Evolutionary conservation across 257 asterid genomes (phyloP).

Genomic region (Echites panduratus): DNA sequence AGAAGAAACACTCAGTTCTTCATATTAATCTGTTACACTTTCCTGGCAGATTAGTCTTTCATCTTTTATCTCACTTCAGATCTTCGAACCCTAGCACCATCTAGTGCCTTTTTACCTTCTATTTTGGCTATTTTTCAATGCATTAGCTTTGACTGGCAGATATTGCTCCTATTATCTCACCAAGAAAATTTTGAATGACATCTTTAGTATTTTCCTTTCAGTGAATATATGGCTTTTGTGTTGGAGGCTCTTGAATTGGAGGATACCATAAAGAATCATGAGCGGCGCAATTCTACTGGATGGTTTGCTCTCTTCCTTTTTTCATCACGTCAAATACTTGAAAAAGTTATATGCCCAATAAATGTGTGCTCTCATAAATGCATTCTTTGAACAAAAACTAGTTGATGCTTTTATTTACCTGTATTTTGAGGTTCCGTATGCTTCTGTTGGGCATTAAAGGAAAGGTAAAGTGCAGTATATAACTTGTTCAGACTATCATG

Average conservation of each 20-base stretch:
- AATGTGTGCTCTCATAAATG: not conserved
- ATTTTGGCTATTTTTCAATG: not conserved
- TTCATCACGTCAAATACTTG: slow-evolving; percentile 15
- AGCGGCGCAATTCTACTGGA: slow-evolving; percentile 75
- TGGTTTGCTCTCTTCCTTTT: slow-evolving; percentile 52
- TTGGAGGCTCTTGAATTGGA: slow-evolving; percentile 97
- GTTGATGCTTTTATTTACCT: not conserved
- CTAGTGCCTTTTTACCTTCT: not conserved
- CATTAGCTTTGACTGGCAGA: not conserved
- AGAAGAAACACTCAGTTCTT: not conserved
- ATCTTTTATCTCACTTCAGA: not conserved
- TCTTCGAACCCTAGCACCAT: not conserved
- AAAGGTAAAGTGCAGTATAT: not conserved
- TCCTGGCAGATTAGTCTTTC: not conserved
- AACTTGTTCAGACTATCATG: slow-evolving; percentile 5
- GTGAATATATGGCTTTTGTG: slow-evolving; percentile 87
- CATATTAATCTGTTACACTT: not conserved
- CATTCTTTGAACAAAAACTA: slow-evolving; percentile 11
- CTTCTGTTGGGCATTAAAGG: not conserved
- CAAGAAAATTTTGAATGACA: not conserved
- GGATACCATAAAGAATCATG: slow-evolving; percentile 88
- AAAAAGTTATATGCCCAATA: not conserved
- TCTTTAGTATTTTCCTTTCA: slow-evolving; percentile 32
- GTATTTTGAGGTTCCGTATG: not conserved
- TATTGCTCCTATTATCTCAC: not conserved